phyloP scores from a whole-genome alignment of 208 protist genomes.

The Strigomonas galati region DNA sequence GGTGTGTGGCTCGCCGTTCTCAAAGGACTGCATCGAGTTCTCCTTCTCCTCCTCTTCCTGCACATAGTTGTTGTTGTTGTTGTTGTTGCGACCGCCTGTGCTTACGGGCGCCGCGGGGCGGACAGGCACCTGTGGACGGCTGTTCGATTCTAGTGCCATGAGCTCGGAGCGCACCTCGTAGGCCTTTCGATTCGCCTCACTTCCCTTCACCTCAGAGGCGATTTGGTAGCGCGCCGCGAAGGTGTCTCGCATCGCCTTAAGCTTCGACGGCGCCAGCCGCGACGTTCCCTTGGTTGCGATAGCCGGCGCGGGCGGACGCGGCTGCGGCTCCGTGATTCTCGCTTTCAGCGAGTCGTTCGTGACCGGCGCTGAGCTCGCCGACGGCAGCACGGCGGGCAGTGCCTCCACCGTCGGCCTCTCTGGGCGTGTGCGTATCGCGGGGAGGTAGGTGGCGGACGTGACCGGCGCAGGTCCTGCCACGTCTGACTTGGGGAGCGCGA shows the following conservation, averaged over 20 bases:
- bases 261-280: slow-evolving; percentile 24
- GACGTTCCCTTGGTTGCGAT: slow-evolving; percentile 39
- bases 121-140: background rate
- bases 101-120: background rate
- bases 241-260: slow-evolving; percentile 44
- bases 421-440: background rate
- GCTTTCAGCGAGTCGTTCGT: background rate
- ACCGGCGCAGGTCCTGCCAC: background rate
- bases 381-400: background rate
- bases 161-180: slow-evolving; percentile 69
- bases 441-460: background rate
- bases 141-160: slow-evolving; percentile 55
- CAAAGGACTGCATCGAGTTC: background rate
- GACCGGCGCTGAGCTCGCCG: no score
- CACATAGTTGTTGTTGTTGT: no score
- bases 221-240: slow-evolving; percentile 71
- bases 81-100: no score
- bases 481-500: background rate
- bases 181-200: slow-evolving; percentile 52
- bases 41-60: background rate
- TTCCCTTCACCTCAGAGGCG: slow-evolving; percentile 43
- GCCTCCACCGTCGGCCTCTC: background rate
- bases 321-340: slow-evolving; percentile 16
- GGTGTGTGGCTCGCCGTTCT: background rate
- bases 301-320: slow-evolving; percentile 48